A percentile compares a stretch with the other conserved stretches of the same genome.
phyloP scores from a whole-genome alignment of 768 basidiomycete species.

The Mrakia gelida region DNA sequence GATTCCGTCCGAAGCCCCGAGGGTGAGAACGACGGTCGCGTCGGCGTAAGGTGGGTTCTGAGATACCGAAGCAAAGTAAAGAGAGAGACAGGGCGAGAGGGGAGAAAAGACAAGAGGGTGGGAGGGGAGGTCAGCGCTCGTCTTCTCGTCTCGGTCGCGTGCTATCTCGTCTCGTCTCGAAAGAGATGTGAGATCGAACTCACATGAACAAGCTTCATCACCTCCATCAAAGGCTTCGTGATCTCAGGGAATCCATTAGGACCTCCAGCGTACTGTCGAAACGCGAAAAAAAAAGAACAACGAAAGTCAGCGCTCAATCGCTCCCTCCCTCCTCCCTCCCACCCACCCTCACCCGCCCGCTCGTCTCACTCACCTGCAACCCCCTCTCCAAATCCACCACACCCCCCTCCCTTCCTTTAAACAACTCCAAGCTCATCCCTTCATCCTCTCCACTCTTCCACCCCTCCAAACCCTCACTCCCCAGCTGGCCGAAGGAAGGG shows the following conservation, averaged over 20 bases:
- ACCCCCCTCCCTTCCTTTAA: neutral
- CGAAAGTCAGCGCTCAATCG: neutral
- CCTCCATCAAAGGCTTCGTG: neutral
- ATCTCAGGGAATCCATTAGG: neutral
- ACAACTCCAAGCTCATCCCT: neutral
- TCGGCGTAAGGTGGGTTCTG: conserved; percentile 14
- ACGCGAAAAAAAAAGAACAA: neutral
- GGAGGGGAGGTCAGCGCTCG: neutral
- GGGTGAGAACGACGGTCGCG: conserved; percentile 17
- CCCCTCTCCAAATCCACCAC: conserved; percentile 19
- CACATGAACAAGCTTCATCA: conserved; percentile 3
- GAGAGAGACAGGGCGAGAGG: too few species aligned
- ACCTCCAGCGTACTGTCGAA: conserved; percentile 3
- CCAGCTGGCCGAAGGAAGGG: conserved; percentile 32
- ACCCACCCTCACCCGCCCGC: neutral
- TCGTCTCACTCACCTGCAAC: conserved; percentile 11
- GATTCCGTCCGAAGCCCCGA: neutral
- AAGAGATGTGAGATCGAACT: neutral
- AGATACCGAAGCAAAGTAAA: neutral
- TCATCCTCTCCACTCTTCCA: conserved; percentile 33
- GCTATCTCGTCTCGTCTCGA: too few species aligned
- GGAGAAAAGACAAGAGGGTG: too few species aligned
- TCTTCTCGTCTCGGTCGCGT: neutral
- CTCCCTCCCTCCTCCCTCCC: neutral
- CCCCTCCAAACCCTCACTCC: conserved; percentile 29